Percentiles rank a stretch among this genome's conserved stretches.
phyloP scores from a whole-genome alignment of 495 filamentous ascomycete species.

The Aspergillus kassunensis region DNA sequence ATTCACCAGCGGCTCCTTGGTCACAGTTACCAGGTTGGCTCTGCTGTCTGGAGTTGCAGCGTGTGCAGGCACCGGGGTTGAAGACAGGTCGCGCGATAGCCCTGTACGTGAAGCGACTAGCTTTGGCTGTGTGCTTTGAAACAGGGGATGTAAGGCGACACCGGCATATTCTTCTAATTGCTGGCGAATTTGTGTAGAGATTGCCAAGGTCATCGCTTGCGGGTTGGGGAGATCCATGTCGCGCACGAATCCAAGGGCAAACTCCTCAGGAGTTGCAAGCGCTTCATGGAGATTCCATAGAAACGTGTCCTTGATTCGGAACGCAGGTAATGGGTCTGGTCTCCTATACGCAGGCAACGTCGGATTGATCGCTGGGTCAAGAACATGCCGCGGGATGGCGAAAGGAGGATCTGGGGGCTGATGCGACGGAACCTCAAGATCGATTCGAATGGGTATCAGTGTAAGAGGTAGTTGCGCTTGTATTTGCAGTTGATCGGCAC shows the following conservation, averaged over 20 bases:
- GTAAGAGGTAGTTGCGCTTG: constrained; percentile 84
- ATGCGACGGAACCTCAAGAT: constrained; percentile 83
- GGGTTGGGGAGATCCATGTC: constrained; percentile 88
- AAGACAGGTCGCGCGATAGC: constrained; percentile 47
- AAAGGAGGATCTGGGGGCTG: constrained; percentile 69
- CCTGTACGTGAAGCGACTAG: constrained; percentile 34
- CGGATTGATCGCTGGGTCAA: constrained; percentile 59
- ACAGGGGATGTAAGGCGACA: constrained; percentile 87
- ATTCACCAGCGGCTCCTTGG: constrained; percentile 41
- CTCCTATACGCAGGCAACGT: constrained; percentile 68
- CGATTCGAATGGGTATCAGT: constrained; percentile 92
- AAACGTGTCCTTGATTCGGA: constrained; percentile 87
- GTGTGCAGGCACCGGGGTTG: constrained; percentile 45
- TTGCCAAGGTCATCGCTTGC: constrained; percentile 61
- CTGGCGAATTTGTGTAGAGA: constrained; percentile 88
- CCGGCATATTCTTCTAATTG: constrained; percentile 96
- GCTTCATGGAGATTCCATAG: constrained; percentile 97
- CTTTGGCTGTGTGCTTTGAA: constrained; percentile 55
- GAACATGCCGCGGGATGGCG: constrained; percentile 57
- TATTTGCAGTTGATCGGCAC: constrained; percentile 66
- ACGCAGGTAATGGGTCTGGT: constrained; percentile 74
- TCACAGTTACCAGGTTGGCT: constrained; percentile 34
- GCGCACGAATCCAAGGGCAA: constrained; percentile 83
- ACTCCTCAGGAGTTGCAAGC: constrained; percentile 89
- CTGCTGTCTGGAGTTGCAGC: constrained; percentile 47